Evolutionary conservation across 345 rosid genomes (phyloP).

Genomic region (Eucalyptus caleyi): DNA sequence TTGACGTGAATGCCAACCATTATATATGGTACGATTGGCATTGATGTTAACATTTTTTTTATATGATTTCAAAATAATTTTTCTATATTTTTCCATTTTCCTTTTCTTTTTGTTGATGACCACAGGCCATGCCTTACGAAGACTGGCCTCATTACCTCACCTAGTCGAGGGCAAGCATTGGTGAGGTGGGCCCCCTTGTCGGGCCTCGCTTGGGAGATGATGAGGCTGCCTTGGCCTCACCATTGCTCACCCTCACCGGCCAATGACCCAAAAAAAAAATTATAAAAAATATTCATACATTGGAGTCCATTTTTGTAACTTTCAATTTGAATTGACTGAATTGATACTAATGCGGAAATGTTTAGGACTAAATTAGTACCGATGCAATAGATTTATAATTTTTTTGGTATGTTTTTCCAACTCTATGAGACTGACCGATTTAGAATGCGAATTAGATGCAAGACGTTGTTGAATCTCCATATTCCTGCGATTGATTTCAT

Average conservation of each 20-base stretch:
- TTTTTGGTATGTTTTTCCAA: no score
- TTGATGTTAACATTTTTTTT: no score
- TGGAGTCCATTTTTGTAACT: rapidly evolving
- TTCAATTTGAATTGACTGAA: rapidly evolving
- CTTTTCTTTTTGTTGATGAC: no score
- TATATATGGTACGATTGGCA: rapidly evolving
- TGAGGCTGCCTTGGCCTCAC: neutral
- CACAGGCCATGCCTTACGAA: rapidly evolving
- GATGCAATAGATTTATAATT: rapidly evolving
- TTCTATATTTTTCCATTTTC: no score
- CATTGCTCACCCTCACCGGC: neutral
- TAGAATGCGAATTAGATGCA: no score
- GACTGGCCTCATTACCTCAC: no score
- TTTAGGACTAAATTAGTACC: rapidly evolving
- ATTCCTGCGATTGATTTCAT: neutral
- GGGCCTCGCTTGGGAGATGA: no score
- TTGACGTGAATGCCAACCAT: no score
- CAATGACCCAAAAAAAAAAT: neutral
- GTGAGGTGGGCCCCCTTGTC: no score
- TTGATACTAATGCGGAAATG: rapidly evolving
- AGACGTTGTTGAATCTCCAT: rapidly evolving
- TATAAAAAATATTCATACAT: no score
- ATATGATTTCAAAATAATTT: no score
- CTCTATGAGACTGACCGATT: rapidly evolving
- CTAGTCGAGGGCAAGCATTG: no score